Evolutionary conservation across 2,329 filamentous ascomycete genomes (phyloP).

Genomic region (Coniosporium tulheliwenetii): DNA sequence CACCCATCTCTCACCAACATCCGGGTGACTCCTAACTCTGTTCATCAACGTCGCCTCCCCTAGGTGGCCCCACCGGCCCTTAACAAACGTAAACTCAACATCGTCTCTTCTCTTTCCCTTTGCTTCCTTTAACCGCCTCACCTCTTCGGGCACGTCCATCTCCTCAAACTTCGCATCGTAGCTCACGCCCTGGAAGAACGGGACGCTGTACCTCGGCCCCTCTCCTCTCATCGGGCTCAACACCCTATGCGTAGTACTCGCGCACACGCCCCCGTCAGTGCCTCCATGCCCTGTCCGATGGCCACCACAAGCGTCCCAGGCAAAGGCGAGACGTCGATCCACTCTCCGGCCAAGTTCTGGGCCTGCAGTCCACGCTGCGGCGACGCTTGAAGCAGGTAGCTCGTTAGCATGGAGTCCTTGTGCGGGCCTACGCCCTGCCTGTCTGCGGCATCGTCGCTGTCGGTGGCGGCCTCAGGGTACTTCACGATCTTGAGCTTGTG

Average conservation of each 20-base stretch:
- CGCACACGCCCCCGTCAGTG: conserved; percentile 72
- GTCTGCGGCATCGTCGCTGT: conserved; percentile 41
- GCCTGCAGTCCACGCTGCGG: conserved; percentile 66
- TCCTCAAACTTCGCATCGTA: conserved; percentile 68
- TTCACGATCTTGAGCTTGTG: conserved; percentile 85
- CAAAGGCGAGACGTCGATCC: conserved; percentile 71
- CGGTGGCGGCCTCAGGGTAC: conserved; percentile 42
- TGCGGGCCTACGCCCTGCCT: conserved; percentile 54
- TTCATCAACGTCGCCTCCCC: conserved; percentile 78
- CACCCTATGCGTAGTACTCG: conserved; percentile 68
- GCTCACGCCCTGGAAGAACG: conserved; percentile 78
- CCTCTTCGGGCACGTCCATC: conserved; percentile 50
- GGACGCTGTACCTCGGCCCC: conserved; percentile 63
- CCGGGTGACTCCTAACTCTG: conserved; percentile 71
- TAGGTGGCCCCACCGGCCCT: conserved; percentile 48
- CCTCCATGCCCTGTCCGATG: conserved; percentile 77
- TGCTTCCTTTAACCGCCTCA: conserved; percentile 43
- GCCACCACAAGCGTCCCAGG: conserved; percentile 69
- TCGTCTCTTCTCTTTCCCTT: conserved; percentile 49
- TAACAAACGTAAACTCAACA: conserved; percentile 75
- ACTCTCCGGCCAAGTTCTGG: conserved; percentile 61
- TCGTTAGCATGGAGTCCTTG: conserved; percentile 73
- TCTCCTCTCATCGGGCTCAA: conserved; percentile 54
- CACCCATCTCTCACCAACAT: conserved; percentile 64
- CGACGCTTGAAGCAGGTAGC: conserved; percentile 67